Percentiles rank a stretch among this genome's conserved stretches.
Evolutionary conservation across 1,284 basidiomycete species (phyloP).

Genomic region (Macrocystidia cucumis): DNA sequence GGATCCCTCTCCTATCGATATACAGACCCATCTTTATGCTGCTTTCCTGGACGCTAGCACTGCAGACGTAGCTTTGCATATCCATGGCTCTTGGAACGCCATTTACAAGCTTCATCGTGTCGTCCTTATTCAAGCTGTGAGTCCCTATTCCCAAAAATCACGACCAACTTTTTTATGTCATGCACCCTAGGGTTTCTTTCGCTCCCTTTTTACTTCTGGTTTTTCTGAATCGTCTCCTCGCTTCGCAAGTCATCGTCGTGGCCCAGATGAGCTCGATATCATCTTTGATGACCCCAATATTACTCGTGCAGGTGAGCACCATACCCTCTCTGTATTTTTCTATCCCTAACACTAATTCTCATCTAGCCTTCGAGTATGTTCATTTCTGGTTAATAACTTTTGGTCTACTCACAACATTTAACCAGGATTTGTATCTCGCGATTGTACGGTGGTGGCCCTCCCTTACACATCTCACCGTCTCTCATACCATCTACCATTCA

Average conservation of each 20-base stretch:
- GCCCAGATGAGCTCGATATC: slow-evolving; percentile 47
- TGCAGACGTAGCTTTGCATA: slow-evolving; percentile 67
- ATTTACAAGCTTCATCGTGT: slow-evolving; percentile 76
- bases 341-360: slow-evolving; percentile 4
- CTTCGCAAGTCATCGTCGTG: slow-evolving; percentile 17
- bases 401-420: slow-evolving; percentile 9
- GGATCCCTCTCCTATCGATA: slow-evolving; percentile 32
- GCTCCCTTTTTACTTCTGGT: slow-evolving; percentile 75
- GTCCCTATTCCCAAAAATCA: slow-evolving; percentile 15
- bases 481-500: slow-evolving; percentile 57
- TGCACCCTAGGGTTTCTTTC: slow-evolving; percentile 69
- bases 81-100: slow-evolving; percentile 68
- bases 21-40: slow-evolving; percentile 69
- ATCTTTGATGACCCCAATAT: slow-evolving; percentile 83
- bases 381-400: slow-evolving; percentile 1
- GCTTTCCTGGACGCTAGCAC: slow-evolving; percentile 68
- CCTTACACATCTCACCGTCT: slow-evolving; percentile 57
- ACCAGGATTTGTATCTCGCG: slow-evolving; percentile 74
- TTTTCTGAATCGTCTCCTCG: slow-evolving; percentile 57
- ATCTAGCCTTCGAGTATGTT: slow-evolving; percentile 55
- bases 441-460: slow-evolving; percentile 81
- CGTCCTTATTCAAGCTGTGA: slow-evolving; percentile 78
- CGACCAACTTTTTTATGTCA: slow-evolving; percentile 3
- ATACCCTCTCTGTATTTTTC: neutral
- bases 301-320: slow-evolving; percentile 61